phyloP scores from a whole-genome alignment of 768 basidiomycete species.

The Boletus tylopilopsis region DNA sequence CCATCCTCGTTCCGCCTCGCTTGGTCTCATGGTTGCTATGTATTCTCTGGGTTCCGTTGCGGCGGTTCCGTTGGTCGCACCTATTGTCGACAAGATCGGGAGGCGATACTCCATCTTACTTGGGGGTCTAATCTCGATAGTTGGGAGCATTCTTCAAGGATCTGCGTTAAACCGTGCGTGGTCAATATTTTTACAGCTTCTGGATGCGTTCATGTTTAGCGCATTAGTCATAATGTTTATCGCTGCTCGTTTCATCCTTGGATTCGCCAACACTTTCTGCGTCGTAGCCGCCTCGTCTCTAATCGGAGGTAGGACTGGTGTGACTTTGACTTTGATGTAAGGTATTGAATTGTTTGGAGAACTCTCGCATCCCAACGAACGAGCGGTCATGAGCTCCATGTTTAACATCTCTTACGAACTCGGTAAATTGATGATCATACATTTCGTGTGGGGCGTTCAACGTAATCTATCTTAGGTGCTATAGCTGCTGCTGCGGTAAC shows the following conservation, averaged over 20 bases:
- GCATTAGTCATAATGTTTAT: constrained; percentile 1
- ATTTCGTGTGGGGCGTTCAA: not conserved
- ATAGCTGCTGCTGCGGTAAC: constrained; percentile 47
- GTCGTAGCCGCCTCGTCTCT: constrained; percentile 15
- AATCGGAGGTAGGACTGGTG: constrained; percentile 14
- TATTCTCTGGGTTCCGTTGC: constrained; percentile 56
- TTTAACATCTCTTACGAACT: constrained; percentile 9
- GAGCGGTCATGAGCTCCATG: constrained; percentile 11
- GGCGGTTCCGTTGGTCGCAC: constrained; percentile 41
- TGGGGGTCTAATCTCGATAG: not conserved
- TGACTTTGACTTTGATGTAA: not conserved
- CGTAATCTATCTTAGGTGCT: constrained; percentile 11
- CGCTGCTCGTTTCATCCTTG: not conserved
- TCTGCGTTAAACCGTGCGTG: not conserved
- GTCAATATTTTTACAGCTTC: not conserved
- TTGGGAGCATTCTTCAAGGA: not conserved
- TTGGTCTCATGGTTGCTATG: constrained; percentile 55
- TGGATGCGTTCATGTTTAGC: not conserved
- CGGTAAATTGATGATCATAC: constrained; percentile 2
- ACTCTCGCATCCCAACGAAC: constrained; percentile 23
- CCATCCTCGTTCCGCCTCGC: constrained; percentile 46
- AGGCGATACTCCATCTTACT: constrained; percentile 1
- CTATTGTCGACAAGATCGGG: not conserved
- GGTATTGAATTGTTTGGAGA: constrained; percentile 3
- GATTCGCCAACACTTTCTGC: not conserved